Conservation (phyloP, 257 asterid genomes). For the Solanum stenotomum region DNA sequence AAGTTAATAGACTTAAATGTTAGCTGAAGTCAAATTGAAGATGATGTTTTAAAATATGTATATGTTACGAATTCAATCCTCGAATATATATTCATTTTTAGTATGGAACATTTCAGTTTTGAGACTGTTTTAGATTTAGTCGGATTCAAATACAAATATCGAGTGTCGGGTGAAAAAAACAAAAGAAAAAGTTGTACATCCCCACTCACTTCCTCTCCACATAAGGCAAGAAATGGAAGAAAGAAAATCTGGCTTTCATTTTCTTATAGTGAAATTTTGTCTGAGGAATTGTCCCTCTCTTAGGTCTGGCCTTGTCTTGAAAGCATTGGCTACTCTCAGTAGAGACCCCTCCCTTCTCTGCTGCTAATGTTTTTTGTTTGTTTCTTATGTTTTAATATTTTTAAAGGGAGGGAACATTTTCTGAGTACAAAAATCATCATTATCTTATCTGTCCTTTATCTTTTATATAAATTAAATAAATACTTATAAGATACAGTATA, state of each 20-base stretch:
- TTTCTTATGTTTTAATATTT: conserved; percentile 10
- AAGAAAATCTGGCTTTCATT: not conserved
- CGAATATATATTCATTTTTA: rapidly evolving
- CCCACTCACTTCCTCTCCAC: not conserved
- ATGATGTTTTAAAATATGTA: too few relatives aligned
- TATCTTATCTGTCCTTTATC: conserved; percentile 20
- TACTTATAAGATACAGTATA: not conserved
- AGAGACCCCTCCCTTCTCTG: conserved; percentile 6
- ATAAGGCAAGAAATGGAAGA: not conserved
- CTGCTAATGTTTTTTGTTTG: conserved; percentile 10
- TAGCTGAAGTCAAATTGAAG: not conserved
- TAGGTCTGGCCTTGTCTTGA: conserved; percentile 4
- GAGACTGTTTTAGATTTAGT: not conserved
- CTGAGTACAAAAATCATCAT: conserved; percentile 28
- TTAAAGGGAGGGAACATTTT: conserved; percentile 31
- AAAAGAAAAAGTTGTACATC: not conserved
- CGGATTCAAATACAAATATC: not conserved
- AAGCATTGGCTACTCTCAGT: conserved; percentile 20
- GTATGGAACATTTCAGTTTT: rapidly evolving
- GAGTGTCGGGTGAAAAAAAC: not conserved
- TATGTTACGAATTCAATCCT: not conserved
- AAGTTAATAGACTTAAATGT: too few relatives aligned
- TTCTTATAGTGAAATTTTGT: conserved; percentile 1
- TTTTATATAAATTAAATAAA: not conserved
- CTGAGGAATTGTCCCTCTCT: conserved; percentile 15